Conservation (phyloP, 2,329 filamentous ascomycete species). For the Botrytis aclada region DNA sequence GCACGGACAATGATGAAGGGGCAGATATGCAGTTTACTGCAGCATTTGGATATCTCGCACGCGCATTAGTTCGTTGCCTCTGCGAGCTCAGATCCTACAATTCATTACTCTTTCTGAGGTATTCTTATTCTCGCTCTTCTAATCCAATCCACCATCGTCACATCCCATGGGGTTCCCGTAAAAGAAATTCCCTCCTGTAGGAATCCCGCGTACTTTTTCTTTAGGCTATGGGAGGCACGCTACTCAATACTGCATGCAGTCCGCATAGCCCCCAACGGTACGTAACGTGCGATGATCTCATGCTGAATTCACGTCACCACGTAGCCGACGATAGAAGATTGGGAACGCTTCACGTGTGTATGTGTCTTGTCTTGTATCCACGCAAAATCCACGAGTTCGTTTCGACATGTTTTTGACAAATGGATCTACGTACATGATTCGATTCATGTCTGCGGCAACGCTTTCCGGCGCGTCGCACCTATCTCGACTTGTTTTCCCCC, state of each 20-base stretch:
- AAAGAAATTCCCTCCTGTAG: too few species aligned
- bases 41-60: not conserved
- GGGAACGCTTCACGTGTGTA: not conserved
- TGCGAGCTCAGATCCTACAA: not conserved
- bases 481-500: not conserved
- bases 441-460: not conserved
- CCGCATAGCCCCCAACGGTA: not conserved
- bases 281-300: not conserved
- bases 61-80: not conserved
- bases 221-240: not conserved
- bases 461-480: not conserved
- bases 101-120: not conserved
- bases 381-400: slow-evolving; percentile 1
- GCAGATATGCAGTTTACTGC: not conserved
- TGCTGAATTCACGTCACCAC: not conserved
- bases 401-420: not conserved
- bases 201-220: too few species aligned
- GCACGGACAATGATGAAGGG: slow-evolving; percentile 17
- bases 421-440: not conserved
- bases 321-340: not conserved
- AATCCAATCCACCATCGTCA: not conserved
- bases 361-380: not conserved
- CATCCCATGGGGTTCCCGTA: not conserved
- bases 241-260: too few species aligned
- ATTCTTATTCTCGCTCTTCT: not conserved